Percentiles rank a stretch among this genome's conserved stretches.
Conservation (phyloP, 2,329 filamentous ascomycete species). For the Talaromyces verruculosus region DNA sequence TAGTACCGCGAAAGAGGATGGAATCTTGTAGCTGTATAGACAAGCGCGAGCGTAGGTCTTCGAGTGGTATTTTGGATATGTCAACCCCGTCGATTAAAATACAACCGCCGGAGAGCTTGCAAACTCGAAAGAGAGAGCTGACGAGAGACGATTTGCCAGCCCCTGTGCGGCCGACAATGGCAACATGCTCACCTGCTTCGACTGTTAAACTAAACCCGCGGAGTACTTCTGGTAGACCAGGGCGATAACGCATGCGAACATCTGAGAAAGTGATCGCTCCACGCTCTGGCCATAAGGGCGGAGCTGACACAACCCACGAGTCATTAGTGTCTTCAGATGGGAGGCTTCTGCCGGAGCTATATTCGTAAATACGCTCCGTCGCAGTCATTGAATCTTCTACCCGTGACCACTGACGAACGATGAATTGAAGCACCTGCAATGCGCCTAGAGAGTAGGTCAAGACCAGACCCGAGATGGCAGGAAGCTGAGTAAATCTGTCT, state of each 20-base stretch:
- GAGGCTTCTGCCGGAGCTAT: conserved; percentile 61
- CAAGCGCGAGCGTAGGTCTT: conserved; percentile 67
- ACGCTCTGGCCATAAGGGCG: conserved; percentile 72
- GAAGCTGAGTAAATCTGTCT: conserved; percentile 7
- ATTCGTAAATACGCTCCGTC: conserved; percentile 73
- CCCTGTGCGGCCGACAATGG: conserved; percentile 73
- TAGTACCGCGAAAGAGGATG: conserved; percentile 75
- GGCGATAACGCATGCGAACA: conserved; percentile 69
- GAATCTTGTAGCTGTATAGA: conserved; percentile 83
- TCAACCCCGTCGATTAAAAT: conserved; percentile 73
- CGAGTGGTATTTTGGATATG: conserved; percentile 68
- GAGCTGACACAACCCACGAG: conserved; percentile 41
- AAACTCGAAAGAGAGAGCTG: conserved; percentile 73
- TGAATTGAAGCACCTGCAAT: conserved; percentile 64
- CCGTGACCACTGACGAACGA: conserved; percentile 66
- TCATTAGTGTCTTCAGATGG: conserved; percentile 1
- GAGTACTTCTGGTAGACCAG: conserved; percentile 68
- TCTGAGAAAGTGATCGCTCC: conserved; percentile 72
- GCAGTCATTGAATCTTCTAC: conserved; percentile 78
- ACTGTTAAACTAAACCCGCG: conserved; percentile 69
- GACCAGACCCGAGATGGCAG: conserved; percentile 54
- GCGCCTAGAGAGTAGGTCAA: conserved; percentile 66
- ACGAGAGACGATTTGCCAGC: conserved; percentile 76
- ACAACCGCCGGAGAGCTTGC: conserved; percentile 65
- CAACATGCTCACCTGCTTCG: conserved; percentile 66